Base-by-base conservation (phyloP, 2,329 filamentous ascomycete genomes). In the Hymenoscyphus repandus region DNA sequence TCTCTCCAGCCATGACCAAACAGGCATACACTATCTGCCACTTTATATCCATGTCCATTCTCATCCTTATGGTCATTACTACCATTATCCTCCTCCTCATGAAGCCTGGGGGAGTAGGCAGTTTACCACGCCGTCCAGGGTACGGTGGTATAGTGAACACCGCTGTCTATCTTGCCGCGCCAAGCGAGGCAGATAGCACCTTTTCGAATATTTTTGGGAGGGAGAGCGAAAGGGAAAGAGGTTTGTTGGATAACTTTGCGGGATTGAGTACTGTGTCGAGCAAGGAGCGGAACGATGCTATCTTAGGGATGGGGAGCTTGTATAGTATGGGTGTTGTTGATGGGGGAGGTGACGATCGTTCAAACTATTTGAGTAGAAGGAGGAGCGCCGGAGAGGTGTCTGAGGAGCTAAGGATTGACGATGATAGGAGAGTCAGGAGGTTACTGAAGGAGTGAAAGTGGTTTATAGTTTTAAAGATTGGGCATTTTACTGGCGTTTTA, bases 31-130 rank as follows among this genome's bases (percentile, higher is more conserved):
- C 64, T 0, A 62, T 71, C 5, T 77, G 72, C 53, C 67, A 71
- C 0, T 69, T 69, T 27, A 52, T 75, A 9, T 66, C 68, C 1
- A 64, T 70, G 1, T 56, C 67, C 0, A 62, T 75, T 3, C 51
- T 79, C 6, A 65, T 61, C 1, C 49, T 72, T 27, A 76, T 77
- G 73, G 61, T 74, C 3, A 27, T 70, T 5, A 67, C 69, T 0
- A 60, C 77, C 1, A 50, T 67, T 1, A 60, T 60, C 10, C 71
- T 72, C 5, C 70, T 77, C 43, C 66, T 73, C 32, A 59, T 72
- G 10, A 57, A 62, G 15, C 34, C 39, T 13, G 41, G 34, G 9
- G 48, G 75, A 70, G 69, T 74, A 71, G 2, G 63, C 68, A 20
- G 37, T 6, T 69, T 77, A 66, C 71, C 73, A 0, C 68, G 74